Evolutionary conservation across 2,329 filamentous ascomycete genomes (phyloP).

Genomic region (Penicillium verrucosum): DNA sequence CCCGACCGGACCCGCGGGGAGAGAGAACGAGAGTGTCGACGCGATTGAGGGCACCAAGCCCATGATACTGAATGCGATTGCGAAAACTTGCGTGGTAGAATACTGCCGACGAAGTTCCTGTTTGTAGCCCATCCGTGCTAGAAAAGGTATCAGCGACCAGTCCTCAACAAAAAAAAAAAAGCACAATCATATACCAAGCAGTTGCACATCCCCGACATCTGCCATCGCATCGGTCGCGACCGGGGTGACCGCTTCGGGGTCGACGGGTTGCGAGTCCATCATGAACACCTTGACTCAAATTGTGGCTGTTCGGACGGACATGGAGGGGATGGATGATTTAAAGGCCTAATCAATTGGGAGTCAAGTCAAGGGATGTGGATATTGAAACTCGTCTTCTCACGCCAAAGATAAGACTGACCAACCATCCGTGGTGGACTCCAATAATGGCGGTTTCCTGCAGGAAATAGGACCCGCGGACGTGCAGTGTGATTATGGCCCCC

Average conservation of each 20-base stretch:
- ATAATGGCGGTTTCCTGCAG: neutral
- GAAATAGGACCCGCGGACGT: neutral
- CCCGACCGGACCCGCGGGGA: conserved; percentile 58
- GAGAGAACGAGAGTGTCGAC: conserved; percentile 56
- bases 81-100: conserved; percentile 61
- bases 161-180: neutral
- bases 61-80: conserved; percentile 60
- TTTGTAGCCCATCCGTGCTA: conserved; percentile 49
- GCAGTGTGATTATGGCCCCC: neutral
- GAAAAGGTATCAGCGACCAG: neutral
- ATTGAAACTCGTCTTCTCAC: neutral
- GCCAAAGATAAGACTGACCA: neutral
- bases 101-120: conserved; percentile 62
- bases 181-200: neutral
- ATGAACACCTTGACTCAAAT: neutral
- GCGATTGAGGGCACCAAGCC: conserved; percentile 60
- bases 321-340: neutral
- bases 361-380: neutral
- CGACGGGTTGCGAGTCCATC: neutral
- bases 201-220: neutral
- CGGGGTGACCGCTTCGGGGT: neutral
- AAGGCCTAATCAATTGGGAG: neutral
- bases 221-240: neutral
- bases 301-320: neutral
- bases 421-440: neutral